Conservation (phyloP, 2,329 filamentous ascomycete genomes). For the Calycina herbarum region DNA sequence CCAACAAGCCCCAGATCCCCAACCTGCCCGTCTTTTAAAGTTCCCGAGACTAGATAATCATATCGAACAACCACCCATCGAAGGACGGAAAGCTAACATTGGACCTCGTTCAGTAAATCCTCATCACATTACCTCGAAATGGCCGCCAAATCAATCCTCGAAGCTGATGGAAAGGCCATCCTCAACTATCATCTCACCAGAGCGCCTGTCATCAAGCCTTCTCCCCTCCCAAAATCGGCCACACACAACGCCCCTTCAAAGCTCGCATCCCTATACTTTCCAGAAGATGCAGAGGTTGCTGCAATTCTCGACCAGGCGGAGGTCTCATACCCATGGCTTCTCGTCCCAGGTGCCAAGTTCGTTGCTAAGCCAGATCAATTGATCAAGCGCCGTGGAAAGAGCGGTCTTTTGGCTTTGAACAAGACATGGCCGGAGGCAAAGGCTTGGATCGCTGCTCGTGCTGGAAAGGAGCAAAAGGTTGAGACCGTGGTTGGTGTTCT, state of each 20-base stretch:
- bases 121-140: conserved; percentile 51
- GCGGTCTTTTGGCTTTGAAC: conserved; percentile 92
- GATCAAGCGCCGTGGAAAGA: conserved; percentile 99
- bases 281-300: conserved; percentile 79
- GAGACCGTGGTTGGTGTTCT: conserved; percentile 87
- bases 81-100: neutral
- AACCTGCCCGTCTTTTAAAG: neutral
- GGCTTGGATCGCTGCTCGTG: conserved; percentile 90
- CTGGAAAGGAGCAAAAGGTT: conserved; percentile 88
- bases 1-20: neutral
- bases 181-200: conserved; percentile 99
- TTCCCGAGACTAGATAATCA: neutral
- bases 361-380: conserved; percentile 99
- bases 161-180: conserved; percentile 99
- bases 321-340: conserved; percentile 94
- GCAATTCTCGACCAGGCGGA: conserved; percentile 93
- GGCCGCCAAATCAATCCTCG: conserved; percentile 96
- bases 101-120: conserved; percentile 28
- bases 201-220: conserved; percentile 95
- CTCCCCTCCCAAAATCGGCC: conserved; percentile 78
- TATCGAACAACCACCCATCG: neutral
- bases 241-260: conserved; percentile 92
- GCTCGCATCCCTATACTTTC: conserved; percentile 90
- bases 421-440: conserved; percentile 94
- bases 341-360: conserved; percentile 81